Evolutionary conservation across 2,329 filamentous ascomycete species (phyloP).

Genomic region (Zymoseptoria pseudotritici): DNA sequence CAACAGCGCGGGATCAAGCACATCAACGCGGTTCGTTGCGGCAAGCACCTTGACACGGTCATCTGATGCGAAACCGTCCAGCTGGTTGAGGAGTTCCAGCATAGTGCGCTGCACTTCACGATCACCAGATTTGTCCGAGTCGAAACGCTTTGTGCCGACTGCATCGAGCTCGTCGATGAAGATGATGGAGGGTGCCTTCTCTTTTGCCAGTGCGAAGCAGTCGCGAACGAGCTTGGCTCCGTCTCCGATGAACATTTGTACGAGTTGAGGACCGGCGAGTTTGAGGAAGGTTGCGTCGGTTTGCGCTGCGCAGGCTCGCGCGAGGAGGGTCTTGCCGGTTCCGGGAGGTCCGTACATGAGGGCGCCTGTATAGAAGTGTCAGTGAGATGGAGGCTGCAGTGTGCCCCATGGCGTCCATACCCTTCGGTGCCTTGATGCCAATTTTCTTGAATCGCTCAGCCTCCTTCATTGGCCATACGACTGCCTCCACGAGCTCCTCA

Average conservation of each 20-base stretch:
- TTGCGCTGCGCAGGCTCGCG: constrained; percentile 92
- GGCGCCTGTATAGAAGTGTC: constrained; percentile 54
- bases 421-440: constrained; percentile 97
- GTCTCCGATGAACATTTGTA: constrained; percentile 99
- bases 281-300: constrained; percentile 98
- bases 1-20: constrained; percentile 87
- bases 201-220: constrained; percentile 94
- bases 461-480: constrained; percentile 99
- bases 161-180: constrained; percentile 99
- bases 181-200: constrained; percentile 98
- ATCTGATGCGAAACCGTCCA: constrained; percentile 94
- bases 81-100: constrained; percentile 96
- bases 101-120: constrained; percentile 97
- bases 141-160: constrained; percentile 97
- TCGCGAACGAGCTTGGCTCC: constrained; percentile 96
- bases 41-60: constrained; percentile 97
- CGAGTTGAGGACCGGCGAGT: constrained; percentile 90
- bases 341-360: constrained; percentile 95
- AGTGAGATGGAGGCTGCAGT: neutral
- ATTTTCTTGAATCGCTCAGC: constrained; percentile 99
- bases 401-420: constrained; percentile 41
- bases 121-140: constrained; percentile 96
- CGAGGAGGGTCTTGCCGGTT: constrained; percentile 85
- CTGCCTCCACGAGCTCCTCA: constrained; percentile 94
- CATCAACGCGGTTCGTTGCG: constrained; percentile 96